Evolutionary conservation across 2,329 filamentous ascomycete genomes (phyloP), one percentile per base, ranked within the genome.

Genomic region (Cladosporium sp.): DNA sequence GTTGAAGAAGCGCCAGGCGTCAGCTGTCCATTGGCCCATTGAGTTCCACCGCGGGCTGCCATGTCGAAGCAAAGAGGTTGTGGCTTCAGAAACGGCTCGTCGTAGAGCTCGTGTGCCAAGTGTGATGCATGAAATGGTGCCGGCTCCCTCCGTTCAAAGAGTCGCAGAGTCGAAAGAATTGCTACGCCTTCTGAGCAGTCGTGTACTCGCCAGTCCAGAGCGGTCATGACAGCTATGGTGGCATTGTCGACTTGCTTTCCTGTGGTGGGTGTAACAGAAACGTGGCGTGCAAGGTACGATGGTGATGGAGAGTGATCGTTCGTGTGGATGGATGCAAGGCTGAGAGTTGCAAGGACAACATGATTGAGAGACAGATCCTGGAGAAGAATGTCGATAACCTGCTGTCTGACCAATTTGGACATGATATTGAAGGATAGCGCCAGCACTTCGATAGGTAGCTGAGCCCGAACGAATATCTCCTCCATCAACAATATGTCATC

Each of bases 361-460:
- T 73, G 66, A 34, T 70, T 70, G 36, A 70, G 66, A 13, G 70
- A 65, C 3, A 66, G 21, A 39, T 58, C 56, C 23, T 53, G 26
- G 5, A 49, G 54, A 43, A 63, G 28, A 58, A 59, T 53, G 48
- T 61, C 65, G 59, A 58, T 16, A 49, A 49, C 5, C 48, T 65
- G 39, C 65, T 48, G 60, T 63, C 51, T 48, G 63, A 60, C 63
- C 34, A 72, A 59, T 14, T 64, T 67, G 56, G 66, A 64, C 36
- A 76, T 61, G 34, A 76, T 73, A 68, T 73, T 75, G 68, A 72
- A 70, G 2, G 74, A 67, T 13, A 75, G 16, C 1, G 71, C 75
- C 46, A 76, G 54, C 21, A 74, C 67, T 54, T 74, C 72, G 18
- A 72, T 63, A 5, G 73, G 73, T 10, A 75, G 60, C 6, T 67